Percentiles rank a stretch among this genome's conserved stretches.
Conservation (phyloP, 768 basidiomycete species). For the Asterophora parasitica region DNA sequence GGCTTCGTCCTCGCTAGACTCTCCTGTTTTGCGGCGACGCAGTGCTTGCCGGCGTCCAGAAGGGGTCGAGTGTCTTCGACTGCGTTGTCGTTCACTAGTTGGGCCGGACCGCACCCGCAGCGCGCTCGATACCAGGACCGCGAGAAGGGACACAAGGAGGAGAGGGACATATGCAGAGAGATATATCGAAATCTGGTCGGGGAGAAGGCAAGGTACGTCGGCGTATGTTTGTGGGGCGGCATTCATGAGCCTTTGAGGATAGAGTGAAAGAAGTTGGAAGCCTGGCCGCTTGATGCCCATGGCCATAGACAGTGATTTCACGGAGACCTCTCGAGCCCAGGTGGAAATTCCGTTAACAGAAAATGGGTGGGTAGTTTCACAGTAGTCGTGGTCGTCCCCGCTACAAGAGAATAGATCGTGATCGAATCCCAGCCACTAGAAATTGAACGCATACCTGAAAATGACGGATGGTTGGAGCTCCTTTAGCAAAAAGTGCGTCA, state of each 20-base stretch:
- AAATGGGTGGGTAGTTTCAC: constrained; percentile 52
- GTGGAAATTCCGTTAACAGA: constrained; percentile 17
- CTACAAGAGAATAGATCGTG: constrained; percentile 30
- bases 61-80: constrained; percentile 10
- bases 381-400: constrained; percentile 96
- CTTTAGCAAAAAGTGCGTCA: constrained; percentile 62
- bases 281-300: constrained; percentile 84
- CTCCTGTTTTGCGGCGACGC: not conserved
- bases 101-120: constrained; percentile 12
- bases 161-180: constrained; percentile 67
- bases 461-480: constrained; percentile 60
- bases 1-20: constrained; percentile 1
- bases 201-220: constrained; percentile 72
- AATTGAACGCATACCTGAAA: constrained; percentile 53
- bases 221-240: constrained; percentile 28
- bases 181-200: constrained; percentile 81
- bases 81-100: not conserved
- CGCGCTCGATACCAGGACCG: constrained; percentile 31
- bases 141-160: constrained; percentile 50
- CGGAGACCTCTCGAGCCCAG: constrained; percentile 66
- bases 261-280: constrained; percentile 84
- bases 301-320: constrained; percentile 88
- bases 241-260: constrained; percentile 22
- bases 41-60: not conserved
- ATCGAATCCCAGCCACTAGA: not conserved